A percentile compares a stretch with the other conserved stretches of the same genome.
Conservation (phyloP, 257 asterid genomes). For the Rhazya stricta region DNA sequence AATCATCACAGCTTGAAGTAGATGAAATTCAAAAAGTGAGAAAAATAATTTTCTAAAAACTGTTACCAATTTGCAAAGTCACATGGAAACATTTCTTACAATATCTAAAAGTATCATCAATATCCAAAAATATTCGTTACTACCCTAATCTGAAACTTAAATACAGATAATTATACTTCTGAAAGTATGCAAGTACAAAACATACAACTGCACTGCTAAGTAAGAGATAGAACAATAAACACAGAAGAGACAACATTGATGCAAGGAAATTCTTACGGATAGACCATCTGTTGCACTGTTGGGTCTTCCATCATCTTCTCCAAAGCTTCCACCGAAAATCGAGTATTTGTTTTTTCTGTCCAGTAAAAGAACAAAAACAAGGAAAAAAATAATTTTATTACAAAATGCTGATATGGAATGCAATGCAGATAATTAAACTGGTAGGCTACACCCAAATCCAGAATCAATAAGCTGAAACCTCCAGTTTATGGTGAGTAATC, state of each 20-base stretch:
- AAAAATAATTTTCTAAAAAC: neutral
- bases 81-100: neutral
- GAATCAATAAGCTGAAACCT: neutral
- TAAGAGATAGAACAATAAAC: neutral
- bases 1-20: slow-evolving; percentile 2
- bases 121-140: neutral
- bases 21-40: slow-evolving; percentile 2
- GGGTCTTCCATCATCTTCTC: slow-evolving; percentile 99
- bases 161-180: neutral
- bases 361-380: slow-evolving; percentile 17
- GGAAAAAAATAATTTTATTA: neutral
- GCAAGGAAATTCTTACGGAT: slow-evolving; percentile 61
- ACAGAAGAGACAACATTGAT: slow-evolving; percentile 13
- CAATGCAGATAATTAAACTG: neutral
- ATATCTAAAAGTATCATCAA: too few relatives aligned
- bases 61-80: neutral
- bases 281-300: slow-evolving; percentile 92
- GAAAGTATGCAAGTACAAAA: neutral
- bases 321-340: slow-evolving; percentile 83
- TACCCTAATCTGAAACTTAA: neutral
- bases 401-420: neutral
- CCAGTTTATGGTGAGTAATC: neutral
- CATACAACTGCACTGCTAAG: neutral
- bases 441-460: neutral
- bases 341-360: slow-evolving; percentile 52